Percentiles rank a stretch among this genome's conserved stretches.
Evolutionary conservation across 345 rosid species (phyloP).

Genomic region (Brassica nigra): DNA sequence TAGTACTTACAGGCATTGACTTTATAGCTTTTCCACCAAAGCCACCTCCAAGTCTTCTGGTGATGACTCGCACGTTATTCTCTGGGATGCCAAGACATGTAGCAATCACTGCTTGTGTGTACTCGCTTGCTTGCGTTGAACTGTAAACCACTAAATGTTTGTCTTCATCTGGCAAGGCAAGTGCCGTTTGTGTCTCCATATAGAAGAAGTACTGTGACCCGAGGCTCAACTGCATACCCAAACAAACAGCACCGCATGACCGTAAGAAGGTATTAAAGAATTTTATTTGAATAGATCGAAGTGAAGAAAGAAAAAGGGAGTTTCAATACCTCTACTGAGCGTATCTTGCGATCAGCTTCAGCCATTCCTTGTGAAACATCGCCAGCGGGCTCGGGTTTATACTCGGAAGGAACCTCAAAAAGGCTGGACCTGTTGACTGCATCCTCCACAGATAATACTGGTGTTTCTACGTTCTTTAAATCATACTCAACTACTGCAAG

Average conservation of each 20-base stretch:
- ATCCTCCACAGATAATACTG: conserved; percentile 76
- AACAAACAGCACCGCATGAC: not conserved
- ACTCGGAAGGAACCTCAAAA: conserved; percentile 60
- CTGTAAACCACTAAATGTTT: conserved; percentile 68
- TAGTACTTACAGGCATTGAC: conserved; percentile 71
- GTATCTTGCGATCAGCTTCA: conserved; percentile 71
- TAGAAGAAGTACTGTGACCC: conserved; percentile 91
- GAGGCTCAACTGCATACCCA: conserved; percentile 55
- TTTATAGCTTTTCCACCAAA: conserved; percentile 86
- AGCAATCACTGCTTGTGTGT: conserved; percentile 55
- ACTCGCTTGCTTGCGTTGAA: conserved; percentile 74
- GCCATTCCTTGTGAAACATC: conserved; percentile 75
- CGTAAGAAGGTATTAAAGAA: not conserved
- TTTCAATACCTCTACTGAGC: conserved; percentile 60
- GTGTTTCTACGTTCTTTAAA: conserved; percentile 52
- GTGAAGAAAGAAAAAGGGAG: not conserved
- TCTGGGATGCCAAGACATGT: conserved; percentile 78
- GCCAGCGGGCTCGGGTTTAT: conserved; percentile 62
- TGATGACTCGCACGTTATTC: conserved; percentile 77
- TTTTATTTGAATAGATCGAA: not conserved
- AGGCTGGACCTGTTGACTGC: conserved; percentile 70
- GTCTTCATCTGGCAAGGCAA: conserved; percentile 95
- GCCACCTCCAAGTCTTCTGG: conserved; percentile 93
- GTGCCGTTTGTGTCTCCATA: conserved; percentile 84
- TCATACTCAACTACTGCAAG: conserved; percentile 71